phyloP scores from a whole-genome alignment of 2,329 filamentous ascomycete genomes.

The Cladosporium sp. region DNA sequence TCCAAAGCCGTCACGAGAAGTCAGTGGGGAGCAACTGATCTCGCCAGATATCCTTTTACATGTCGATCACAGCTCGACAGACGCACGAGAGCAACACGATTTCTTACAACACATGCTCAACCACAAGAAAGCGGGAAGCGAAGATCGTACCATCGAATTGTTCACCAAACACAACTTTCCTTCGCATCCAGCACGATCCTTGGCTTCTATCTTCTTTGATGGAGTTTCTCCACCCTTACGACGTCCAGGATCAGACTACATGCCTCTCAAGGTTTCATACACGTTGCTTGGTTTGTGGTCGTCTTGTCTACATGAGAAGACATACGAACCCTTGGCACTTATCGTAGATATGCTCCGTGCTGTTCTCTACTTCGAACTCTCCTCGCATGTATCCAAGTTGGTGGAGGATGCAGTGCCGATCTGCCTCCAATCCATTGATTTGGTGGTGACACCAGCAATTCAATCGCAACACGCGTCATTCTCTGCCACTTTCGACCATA shows the following conservation, averaged over 20 bases:
- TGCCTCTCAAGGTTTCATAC: constrained; percentile 65
- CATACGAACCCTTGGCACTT: constrained; percentile 64
- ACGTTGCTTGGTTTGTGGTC: constrained; percentile 68
- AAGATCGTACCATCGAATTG: constrained; percentile 66
- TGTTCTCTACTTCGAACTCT: constrained; percentile 62
- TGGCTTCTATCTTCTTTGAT: constrained; percentile 68
- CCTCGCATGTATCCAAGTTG: constrained; percentile 59
- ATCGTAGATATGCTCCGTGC: constrained; percentile 65
- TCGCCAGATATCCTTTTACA: not conserved
- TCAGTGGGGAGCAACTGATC: constrained; percentile 1
- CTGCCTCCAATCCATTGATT: constrained; percentile 49
- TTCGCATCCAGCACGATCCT: constrained; percentile 60
- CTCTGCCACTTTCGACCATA: constrained; percentile 25
- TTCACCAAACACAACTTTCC: constrained; percentile 66
- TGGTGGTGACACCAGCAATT: constrained; percentile 54
- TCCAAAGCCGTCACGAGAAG: constrained; percentile 10
- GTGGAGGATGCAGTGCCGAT: constrained; percentile 56
- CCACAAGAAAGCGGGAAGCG: constrained; percentile 56
- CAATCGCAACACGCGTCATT: constrained; percentile 37
- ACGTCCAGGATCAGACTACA: constrained; percentile 29
- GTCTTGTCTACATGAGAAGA: constrained; percentile 63
- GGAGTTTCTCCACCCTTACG: constrained; percentile 51
- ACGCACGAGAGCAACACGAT: constrained; percentile 26
- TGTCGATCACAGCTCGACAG: not conserved
- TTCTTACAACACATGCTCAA: constrained; percentile 64